Conservation (phyloP, 805 yeast species). For the Ogataea polymorpha region DNA sequence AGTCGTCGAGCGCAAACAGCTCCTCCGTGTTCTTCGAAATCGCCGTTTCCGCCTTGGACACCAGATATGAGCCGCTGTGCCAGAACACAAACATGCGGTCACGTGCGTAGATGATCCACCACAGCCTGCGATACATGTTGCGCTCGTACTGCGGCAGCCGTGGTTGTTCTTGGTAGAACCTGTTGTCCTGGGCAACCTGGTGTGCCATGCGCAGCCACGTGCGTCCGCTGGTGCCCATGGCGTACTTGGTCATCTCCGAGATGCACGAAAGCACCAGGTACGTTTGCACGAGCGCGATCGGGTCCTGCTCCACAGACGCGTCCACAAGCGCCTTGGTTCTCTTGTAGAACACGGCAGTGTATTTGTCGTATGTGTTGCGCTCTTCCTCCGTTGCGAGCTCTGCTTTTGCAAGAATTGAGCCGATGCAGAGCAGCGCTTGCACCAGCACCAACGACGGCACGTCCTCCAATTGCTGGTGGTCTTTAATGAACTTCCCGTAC, state of each 20-base stretch:
- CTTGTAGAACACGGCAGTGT: conserved; percentile 25
- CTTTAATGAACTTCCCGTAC: conserved; percentile 54
- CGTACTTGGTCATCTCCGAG: conserved; percentile 40
- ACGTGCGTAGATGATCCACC: conserved; percentile 71
- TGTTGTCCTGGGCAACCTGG: conserved; percentile 71
- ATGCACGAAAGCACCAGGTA: conserved; percentile 12
- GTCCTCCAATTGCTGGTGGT: conserved; percentile 50
- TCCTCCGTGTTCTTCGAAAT: conserved; percentile 35
- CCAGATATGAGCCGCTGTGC: conserved; percentile 66
- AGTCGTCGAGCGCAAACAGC: conserved; percentile 1
- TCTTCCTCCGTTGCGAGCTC: conserved; percentile 50
- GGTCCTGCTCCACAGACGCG: conserved; percentile 62
- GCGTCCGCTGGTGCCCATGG: conserved; percentile 17
- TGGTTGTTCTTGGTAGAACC: conserved; percentile 34
- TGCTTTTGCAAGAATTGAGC: conserved; percentile 55
- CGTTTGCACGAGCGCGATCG: conserved; percentile 32
- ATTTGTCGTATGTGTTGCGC: conserved; percentile 29
- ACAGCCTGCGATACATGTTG: conserved; percentile 57
- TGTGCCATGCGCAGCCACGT: conserved; percentile 72
- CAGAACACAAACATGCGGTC: conserved; percentile 56
- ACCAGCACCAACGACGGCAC: conserved; percentile 59
- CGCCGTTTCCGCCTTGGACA: conserved; percentile 69
- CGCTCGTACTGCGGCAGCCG: conserved; percentile 4
- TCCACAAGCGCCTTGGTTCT: conserved; percentile 63
- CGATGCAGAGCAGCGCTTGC: conserved; percentile 66